Evolutionary conservation across 257 asterid genomes (phyloP).

Genomic region (Solanum lignicaule): DNA sequence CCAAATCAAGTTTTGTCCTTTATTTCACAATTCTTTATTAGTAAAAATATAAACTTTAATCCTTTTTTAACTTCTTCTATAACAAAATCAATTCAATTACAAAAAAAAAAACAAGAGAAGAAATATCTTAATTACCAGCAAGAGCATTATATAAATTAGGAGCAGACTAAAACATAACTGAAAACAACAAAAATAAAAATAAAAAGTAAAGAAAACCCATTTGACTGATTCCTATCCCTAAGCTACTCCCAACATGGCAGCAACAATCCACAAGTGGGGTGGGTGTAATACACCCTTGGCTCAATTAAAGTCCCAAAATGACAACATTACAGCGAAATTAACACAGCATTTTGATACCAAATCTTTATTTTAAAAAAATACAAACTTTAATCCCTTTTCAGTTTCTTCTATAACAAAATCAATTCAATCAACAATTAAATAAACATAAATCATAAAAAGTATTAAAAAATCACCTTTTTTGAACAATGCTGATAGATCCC

Average conservation of each 20-base stretch:
- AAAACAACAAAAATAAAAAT: not conserved
- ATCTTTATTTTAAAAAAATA: not conserved
- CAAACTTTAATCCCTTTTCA: not conserved
- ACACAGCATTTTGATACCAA: not conserved
- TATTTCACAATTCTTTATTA: not conserved
- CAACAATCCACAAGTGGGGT: not conserved
- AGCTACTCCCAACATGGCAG: not conserved
- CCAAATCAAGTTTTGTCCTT: not conserved
- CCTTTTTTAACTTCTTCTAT: not conserved
- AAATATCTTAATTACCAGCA: not conserved
- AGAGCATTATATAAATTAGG: not conserved
- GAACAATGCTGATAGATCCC: not conserved
- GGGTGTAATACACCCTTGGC: not conserved
- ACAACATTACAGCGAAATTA: not conserved
- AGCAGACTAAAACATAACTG: not conserved
- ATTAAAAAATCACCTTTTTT: not conserved
- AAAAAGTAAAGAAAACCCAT: not conserved
- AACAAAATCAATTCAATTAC: not conserved
- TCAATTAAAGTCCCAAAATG: not conserved
- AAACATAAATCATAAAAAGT: not conserved
- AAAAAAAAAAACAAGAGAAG: not conserved
- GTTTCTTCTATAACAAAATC: not conserved
- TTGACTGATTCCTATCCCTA: not conserved
- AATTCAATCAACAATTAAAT: not conserved
- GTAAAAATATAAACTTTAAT: not conserved